Base-by-base conservation (phyloP, 1,284 basidiomycete species). In the Ceratobasidium sp. region DNA sequence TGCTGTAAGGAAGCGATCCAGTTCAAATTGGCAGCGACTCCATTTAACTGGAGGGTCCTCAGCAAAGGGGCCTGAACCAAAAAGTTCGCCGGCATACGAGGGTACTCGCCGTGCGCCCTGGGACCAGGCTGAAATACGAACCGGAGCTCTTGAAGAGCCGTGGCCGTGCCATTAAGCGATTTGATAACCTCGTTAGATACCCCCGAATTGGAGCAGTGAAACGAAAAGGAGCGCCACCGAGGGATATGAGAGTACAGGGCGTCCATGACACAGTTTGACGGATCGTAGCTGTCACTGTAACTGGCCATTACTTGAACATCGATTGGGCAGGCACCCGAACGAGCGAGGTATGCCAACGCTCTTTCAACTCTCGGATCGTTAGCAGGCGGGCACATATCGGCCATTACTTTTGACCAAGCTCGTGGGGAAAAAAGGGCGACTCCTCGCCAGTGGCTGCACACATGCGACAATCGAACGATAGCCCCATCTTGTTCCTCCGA, bases 151-250 rank as follows among this genome's bases (percentile, higher is more conserved):
- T 57, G 21, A 11, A 68, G 56, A 16, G 47, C 33, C 19, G 47
- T 44, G 11, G 66, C 66, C 7, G 46, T 21, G 30, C 66, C 66
- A 4, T 30, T 42, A 7, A 68, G 56, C 33, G 66, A 68, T 68
- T 49, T 58, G 66, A 68, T 56, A 23, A 68, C 56, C 2, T 57
- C 66, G 42, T 54, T 57, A 25, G 29, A 68, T 11, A 68, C 13
- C 0, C 30, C 66, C 47, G 41, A 58, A 27, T 47, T 52, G 14
- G 66, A 68, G 25, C 44, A 50, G 33, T 25, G 44, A 19, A 68
- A 44, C n/a, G 66, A 68, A 68, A 68, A 68, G 1, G 66, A 57
- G n/a, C 66, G 66, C 66, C 66, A 68, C 9, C 66, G 66, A 21
- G 56, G 36, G 30, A 68, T 41, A n/a, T n/a, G 49, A 16, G 56